Evolutionary conservation across 2,329 filamentous ascomycete genomes (phyloP), one percentile per base, ranked within the genome.

Genomic region (Colletotrichum viniferum): DNA sequence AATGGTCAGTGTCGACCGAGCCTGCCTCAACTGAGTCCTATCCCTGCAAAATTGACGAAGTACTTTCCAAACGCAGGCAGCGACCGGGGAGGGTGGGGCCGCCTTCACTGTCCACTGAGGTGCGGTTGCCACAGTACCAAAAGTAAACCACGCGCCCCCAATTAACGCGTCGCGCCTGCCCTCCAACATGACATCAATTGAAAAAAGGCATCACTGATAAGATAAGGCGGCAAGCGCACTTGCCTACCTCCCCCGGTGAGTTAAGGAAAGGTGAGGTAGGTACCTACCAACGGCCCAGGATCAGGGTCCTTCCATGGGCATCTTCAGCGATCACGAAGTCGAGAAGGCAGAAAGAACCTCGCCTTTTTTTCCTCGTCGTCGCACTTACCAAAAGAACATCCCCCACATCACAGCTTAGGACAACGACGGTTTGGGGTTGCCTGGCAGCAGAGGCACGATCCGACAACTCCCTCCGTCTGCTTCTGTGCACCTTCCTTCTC

Each of bases 101-200:
- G 10, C 32, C 14, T 14, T 36, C 60, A 30, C 60, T 36, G n/a
- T 38, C 36, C 16, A 18, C 36, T 38, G 36, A 38, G 36, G 7
- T 30, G 34, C 14, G 38, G 28, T 60, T 71, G 67, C 68, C 48
- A 71, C 68, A 32, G 68, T 72, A 38, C 62, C 61, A 5, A 32
- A 13, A 61, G 55, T 72, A 48, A 60, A 72, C 38, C 43, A 34
- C 21, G 55, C 62, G 43, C 55, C 63, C 24, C 34, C 36, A 55
- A 72, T 73, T 75, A 68, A 73, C 73, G 73, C 69, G 69, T 73
- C 67, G 71, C 61, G 71, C 67, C 6, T 63, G 24, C 48, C 48
- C 21, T 30, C 13, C 28, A 18, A 62, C 55, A 71, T 74, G 72
- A 74, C 67, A 74, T 71, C 62, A 66, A 70, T 36, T n/a, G 21